Conservation (phyloP, 495 filamentous ascomycete species). For the Aspergillus bertholletiae region DNA sequence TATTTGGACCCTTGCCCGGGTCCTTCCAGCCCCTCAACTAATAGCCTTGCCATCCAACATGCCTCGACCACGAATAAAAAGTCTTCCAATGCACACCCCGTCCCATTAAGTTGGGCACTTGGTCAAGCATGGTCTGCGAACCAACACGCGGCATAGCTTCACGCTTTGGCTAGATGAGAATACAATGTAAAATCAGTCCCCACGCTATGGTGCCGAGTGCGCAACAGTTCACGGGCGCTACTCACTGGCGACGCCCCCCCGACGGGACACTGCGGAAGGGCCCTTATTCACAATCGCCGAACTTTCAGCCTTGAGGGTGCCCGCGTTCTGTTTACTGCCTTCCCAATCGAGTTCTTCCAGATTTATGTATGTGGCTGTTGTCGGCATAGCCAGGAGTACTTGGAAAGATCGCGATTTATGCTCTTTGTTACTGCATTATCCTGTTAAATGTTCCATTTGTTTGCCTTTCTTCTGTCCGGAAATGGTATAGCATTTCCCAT, state of each 20-base stretch:
- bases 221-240: background rate
- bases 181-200: background rate
- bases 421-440: slow-evolving; percentile 23
- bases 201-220: background rate
- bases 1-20: slow-evolving; percentile 11
- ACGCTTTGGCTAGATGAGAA: background rate
- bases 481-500: slow-evolving; percentile 7
- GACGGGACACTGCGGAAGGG: background rate
- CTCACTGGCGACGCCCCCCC: background rate
- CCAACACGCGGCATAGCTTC: background rate
- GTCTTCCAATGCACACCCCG: background rate
- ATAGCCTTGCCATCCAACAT: background rate
- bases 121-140: background rate
- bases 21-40: slow-evolving; percentile 4
- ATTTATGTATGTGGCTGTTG: slow-evolving; percentile 24
- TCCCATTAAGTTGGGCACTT: background rate
- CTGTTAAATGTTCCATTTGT: slow-evolving; percentile 11
- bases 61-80: background rate
- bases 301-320: slow-evolving; percentile 3
- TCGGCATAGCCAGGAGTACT: slow-evolving; percentile 45
- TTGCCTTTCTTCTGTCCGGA: slow-evolving; percentile 10
- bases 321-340: slow-evolving; percentile 2
- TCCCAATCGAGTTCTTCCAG: slow-evolving; percentile 6
- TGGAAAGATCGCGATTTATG: slow-evolving; percentile 38
- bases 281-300: slow-evolving; percentile 2